phyloP scores from a whole-genome alignment of 192 early-diverging fungal species.

The Podila epigama region DNA sequence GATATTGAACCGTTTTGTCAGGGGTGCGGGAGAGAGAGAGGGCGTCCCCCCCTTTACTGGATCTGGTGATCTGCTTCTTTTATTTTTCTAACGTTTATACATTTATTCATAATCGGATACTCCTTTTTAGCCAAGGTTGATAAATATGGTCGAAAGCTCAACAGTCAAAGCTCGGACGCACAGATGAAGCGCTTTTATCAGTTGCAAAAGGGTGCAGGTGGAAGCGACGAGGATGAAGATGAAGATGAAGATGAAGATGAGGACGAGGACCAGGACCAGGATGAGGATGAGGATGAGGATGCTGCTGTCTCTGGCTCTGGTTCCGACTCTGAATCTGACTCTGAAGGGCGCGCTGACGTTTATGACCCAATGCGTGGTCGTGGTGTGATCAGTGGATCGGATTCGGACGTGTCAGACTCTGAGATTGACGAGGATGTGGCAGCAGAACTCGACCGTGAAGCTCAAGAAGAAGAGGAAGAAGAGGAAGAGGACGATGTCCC shows the following conservation, averaged over 20 bases:
- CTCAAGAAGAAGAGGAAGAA: slow-evolving; percentile 53
- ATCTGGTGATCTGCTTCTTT: not conserved
- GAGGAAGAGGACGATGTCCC: slow-evolving; percentile 58
- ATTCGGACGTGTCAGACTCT: slow-evolving; percentile 47
- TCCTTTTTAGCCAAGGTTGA: slow-evolving; percentile 68
- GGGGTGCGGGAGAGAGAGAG: no score
- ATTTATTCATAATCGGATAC: no score
- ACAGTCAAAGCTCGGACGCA: slow-evolving; percentile 51
- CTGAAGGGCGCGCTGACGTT: slow-evolving; percentile 39
- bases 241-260: slow-evolving; percentile 46
- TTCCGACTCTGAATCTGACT: slow-evolving; percentile 19
- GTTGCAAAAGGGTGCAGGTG: slow-evolving; percentile 61
- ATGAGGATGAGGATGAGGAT: slow-evolving; percentile 51
- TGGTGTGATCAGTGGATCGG: slow-evolving; percentile 70
- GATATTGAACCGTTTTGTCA: not conserved
- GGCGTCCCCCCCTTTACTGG: no score
- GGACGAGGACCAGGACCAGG: slow-evolving; percentile 41
- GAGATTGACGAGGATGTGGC: slow-evolving; percentile 58
- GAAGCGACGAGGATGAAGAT: slow-evolving; percentile 46
- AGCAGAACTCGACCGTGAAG: slow-evolving; percentile 46
- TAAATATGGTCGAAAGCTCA: slow-evolving; percentile 74
- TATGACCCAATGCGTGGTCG: slow-evolving; percentile 86
- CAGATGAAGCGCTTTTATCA: slow-evolving; percentile 82
- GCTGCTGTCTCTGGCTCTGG: slow-evolving; percentile 21
- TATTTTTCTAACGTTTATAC: no score